Evolutionary conservation across 192 early-diverging fungal species (phyloP), one percentile per base, ranked within the genome.

Genomic region (Paraglomus brasilianum): DNA sequence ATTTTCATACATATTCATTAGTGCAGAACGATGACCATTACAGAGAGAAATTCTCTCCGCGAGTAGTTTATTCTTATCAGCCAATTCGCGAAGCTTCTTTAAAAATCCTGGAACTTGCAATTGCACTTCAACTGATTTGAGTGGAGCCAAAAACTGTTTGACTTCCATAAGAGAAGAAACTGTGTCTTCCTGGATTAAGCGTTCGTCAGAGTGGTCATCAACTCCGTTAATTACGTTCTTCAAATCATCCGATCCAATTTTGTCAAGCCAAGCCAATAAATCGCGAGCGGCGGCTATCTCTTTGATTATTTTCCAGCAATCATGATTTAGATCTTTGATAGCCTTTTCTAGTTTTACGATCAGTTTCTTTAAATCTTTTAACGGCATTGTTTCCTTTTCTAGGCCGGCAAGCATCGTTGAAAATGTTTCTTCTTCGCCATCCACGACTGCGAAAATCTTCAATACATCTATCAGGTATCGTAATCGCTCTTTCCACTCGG

Each of bases 111-210:
- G 24, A 13, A 66, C 22, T 66, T 22, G 36, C 4, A 2, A 14
- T 7, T 1, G 11, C 22, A 13, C 13, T 5, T 9, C 38, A 43
- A 13, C 41, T 11, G 30, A 66, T 59, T 30, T 30, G 13, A 70
- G 19, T n/a, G 56, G 69, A 19, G 22, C 14, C 39, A 70, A 59
- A 9, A 66, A n/a, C 48, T 60, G 62, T 8, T 60, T 40, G n/a
- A 70, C 56, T 70, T 70, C 63, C 8, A 70, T 43, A n/a, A 70
- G 42, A 0, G 69, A 39, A 11, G 69, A 30, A n/a, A 63, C 58
- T 3, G 57, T 70, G 10, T 70, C 41, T 11, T 70, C 69, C 5
- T 60, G 57, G n/a, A 41, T 15, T 7, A 67, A 24, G 14, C 38
- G 40, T 50, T 58, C n/a, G 17, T 59, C 39, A 9, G 55, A 60